Percentiles rank a stretch among this genome's conserved stretches.
Evolutionary conservation across 306 rosid genomes (phyloP).

Genomic region (Lagenaria siceraria): DNA sequence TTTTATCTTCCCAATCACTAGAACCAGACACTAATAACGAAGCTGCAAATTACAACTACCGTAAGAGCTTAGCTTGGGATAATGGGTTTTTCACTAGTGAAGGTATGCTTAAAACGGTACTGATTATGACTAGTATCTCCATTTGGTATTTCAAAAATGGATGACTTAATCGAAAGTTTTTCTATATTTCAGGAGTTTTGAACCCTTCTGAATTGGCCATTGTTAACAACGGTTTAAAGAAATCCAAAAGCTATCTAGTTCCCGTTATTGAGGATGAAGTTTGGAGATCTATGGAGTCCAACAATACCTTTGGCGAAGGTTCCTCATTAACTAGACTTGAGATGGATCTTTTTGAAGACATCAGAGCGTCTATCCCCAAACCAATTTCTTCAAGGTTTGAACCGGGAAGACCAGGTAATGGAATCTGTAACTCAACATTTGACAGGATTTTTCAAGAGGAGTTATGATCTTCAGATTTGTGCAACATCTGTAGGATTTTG

Average conservation of each 20-base stretch:
- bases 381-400: constrained; percentile 15
- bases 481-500: no score
- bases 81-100: constrained; percentile 42
- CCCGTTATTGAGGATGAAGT: constrained; percentile 24
- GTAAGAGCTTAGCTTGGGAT: constrained; percentile 65
- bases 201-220: constrained; percentile 41
- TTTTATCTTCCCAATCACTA: constrained; percentile 21
- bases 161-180: not conserved
- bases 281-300: constrained; percentile 31
- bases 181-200: constrained; percentile 33
- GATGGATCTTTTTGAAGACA: constrained; percentile 38
- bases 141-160: not conserved
- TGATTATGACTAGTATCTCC: not conserved
- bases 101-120: constrained; percentile 21
- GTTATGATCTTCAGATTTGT: no score
- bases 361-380: constrained; percentile 10
- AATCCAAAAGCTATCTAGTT: constrained; percentile 14
- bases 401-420: constrained; percentile 13
- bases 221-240: constrained; percentile 35
- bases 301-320: constrained; percentile 12
- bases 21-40: constrained; percentile 17
- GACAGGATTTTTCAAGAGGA: not conserved
- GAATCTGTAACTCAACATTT: not conserved
- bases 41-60: constrained; percentile 9
- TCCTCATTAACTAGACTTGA: constrained; percentile 42